Base-by-base conservation (phyloP, 192 early-diverging fungal genomes). In the Hyaloraphidium curvatum region DNA sequence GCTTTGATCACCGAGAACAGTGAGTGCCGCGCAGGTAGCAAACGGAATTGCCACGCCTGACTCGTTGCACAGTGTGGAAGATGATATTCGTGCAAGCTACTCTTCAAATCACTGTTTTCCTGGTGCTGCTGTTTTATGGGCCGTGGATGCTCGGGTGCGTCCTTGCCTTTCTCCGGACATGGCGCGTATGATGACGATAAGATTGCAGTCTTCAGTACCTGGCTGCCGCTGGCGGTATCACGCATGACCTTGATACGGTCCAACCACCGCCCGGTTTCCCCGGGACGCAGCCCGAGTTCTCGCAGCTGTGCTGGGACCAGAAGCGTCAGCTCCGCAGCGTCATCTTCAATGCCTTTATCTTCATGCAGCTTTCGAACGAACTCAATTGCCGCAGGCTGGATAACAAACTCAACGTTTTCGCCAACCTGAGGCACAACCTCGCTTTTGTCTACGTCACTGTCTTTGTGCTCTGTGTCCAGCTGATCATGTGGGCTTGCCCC, bases 391-490 rank as follows among this genome's bases (percentile, higher is more conserved):
- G 86, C 21, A 70, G 76, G 27, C 67, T 84, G 50, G 75, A 81
- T 60, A 74, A 74, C 50, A 74, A 80, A 31, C 48, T 90, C 50
- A 99, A 99, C 63, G 80, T 96, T 53, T 90, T 99, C 71, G 63
- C 75, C 50, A 75, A 79, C 53, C 72, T 94, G 39, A 59, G 59
- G 11, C 67, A 67, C 35, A 97, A 99, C 71, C 56, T 51, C 33
- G 85, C 83, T 59, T 97, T 99, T 52, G 53, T 83, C 7, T 55
- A 58, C 30, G 91, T 99, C 35, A 69, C 92, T 39, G 37, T 83
- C 28, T 68, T 86, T 33, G 81, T 82, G 29, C 65, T 84, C 1
- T 28, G 80, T 7, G 68, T 80, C 22, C 96, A 99, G 70, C 67
- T 76, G 3, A 70, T 99, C 37, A 94, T 99, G 9, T n/a, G n/a